Evolutionary conservation across 768 basidiomycete species (phyloP).

Genomic region (Tricholoma sp.): DNA sequence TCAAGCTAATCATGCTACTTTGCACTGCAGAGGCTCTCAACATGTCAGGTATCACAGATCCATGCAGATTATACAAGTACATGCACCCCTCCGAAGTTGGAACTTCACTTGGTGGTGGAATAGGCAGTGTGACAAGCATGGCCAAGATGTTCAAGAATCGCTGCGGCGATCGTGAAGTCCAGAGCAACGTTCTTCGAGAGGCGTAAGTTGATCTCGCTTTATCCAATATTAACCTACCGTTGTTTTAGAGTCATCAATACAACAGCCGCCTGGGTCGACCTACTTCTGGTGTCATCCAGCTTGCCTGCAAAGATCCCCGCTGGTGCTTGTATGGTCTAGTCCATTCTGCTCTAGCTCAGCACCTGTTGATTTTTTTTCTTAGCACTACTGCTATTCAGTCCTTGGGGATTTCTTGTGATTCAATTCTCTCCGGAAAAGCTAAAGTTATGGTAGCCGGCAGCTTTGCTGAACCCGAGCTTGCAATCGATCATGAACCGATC

Average conservation of each 20-base stretch:
- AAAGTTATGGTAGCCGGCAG: constrained; percentile 99
- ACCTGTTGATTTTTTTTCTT: no score
- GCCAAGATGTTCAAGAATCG: constrained; percentile 99
- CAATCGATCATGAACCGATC: constrained; percentile 97
- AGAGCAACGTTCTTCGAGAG: constrained; percentile 97
- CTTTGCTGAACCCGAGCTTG: constrained; percentile 94
- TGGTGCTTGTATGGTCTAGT: constrained; percentile 72
- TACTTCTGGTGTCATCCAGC: constrained; percentile 90
- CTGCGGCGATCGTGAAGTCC: constrained; percentile 95
- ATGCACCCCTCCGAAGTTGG: no score
- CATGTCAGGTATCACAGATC: constrained; percentile 95
- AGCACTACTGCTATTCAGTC: constrained; percentile 98
- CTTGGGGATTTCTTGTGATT: constrained; percentile 96
- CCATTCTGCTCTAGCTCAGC: constrained; percentile 5
- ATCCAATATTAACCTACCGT: not conserved
- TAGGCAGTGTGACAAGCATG: no score
- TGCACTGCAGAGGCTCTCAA: constrained; percentile 94
- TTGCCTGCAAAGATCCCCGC: constrained; percentile 99
- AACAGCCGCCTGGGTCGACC: constrained; percentile 96
- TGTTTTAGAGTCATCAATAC: constrained; percentile 90
- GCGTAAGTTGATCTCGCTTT: constrained; percentile 57
- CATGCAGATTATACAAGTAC: no score
- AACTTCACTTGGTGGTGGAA: no score
- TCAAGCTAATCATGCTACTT: constrained; percentile 84
- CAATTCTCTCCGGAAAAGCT: constrained; percentile 90